Evolutionary conservation across 768 basidiomycete genomes (phyloP).

Genomic region (Collybiopsis luxurians): DNA sequence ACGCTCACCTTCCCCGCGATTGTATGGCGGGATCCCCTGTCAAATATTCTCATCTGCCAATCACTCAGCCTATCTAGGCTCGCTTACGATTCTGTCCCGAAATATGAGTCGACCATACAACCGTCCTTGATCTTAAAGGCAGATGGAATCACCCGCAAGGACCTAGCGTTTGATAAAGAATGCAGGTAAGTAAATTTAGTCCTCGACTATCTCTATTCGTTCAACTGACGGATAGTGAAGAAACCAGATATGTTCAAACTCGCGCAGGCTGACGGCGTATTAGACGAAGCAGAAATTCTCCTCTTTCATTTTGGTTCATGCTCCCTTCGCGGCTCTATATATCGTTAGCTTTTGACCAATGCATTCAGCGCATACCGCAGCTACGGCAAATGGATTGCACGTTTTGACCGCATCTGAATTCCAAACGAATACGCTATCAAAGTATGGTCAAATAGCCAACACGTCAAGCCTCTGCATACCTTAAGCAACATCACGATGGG

Average conservation of each 20-base stretch:
- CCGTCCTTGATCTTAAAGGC: conserved; percentile 24
- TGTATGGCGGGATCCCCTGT: too few species aligned
- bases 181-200: conserved; percentile 34
- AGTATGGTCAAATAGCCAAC: conserved; percentile 71
- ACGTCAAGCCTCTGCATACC: conserved; percentile 64
- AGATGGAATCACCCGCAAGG: conserved; percentile 43
- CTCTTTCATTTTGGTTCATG: background rate
- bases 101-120: background rate
- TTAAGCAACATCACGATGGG: conserved; percentile 74
- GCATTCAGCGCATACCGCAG: conserved; percentile 43
- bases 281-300: conserved; percentile 64
- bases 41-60: too few species aligned
- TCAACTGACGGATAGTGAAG: background rate
- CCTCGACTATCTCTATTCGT: background rate
- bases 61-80: too few species aligned
- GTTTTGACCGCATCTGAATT: conserved; percentile 65
- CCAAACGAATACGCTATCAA: conserved; percentile 75
- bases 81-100: background rate
- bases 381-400: conserved; percentile 67
- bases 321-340: background rate
- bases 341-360: conserved; percentile 69
- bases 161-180: conserved; percentile 60
- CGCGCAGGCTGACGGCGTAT: conserved; percentile 61
- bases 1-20: too few species aligned
- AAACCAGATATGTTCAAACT: conserved; percentile 35